A percentile compares a stretch with the other conserved stretches of the same genome.
Conservation (phyloP, 2,329 filamentous ascomycete species). For the Pestalotiopsis sp. region DNA sequence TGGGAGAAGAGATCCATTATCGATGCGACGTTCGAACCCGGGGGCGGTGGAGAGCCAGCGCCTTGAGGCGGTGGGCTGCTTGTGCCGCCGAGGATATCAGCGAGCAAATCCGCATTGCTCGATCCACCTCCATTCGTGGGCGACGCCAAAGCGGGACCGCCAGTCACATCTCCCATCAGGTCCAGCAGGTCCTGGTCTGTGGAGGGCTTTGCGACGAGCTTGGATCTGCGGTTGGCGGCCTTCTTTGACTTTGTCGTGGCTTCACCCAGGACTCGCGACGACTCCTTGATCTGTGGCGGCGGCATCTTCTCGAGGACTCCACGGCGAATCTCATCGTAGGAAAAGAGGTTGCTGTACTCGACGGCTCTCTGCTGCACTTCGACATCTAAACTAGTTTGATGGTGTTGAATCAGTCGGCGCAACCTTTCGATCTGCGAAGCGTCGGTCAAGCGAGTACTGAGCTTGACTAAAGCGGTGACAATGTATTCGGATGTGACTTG, state of each 20-base stretch:
- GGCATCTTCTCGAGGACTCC: constrained; percentile 98
- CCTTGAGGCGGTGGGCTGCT: constrained; percentile 51
- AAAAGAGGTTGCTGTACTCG: constrained; percentile 94
- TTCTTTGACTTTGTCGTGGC: constrained; percentile 71
- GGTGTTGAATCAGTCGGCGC: constrained; percentile 73
- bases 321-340: constrained; percentile 80
- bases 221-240: constrained; percentile 73
- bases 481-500: constrained; percentile 96
- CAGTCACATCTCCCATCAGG: constrained; percentile 75
- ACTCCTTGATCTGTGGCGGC: constrained; percentile 93
- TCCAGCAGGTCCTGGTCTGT: constrained; percentile 92
- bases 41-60: constrained; percentile 51
- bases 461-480: constrained; percentile 90
- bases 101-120: constrained; percentile 84
- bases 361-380: constrained; percentile 96
- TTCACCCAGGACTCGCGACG: constrained; percentile 86
- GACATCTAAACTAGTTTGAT: constrained; percentile 87
- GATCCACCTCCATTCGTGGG: constrained; percentile 54
- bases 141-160: constrained; percentile 61
- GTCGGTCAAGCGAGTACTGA: constrained; percentile 86
- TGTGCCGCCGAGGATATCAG: constrained; percentile 84
- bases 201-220: constrained; percentile 68
- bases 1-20: constrained; percentile 89
- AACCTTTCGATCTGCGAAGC: constrained; percentile 85
- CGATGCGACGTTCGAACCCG: constrained; percentile 62